Evolutionary conservation across 345 rosid genomes (phyloP).

Genomic region (Arabis alpina): DNA sequence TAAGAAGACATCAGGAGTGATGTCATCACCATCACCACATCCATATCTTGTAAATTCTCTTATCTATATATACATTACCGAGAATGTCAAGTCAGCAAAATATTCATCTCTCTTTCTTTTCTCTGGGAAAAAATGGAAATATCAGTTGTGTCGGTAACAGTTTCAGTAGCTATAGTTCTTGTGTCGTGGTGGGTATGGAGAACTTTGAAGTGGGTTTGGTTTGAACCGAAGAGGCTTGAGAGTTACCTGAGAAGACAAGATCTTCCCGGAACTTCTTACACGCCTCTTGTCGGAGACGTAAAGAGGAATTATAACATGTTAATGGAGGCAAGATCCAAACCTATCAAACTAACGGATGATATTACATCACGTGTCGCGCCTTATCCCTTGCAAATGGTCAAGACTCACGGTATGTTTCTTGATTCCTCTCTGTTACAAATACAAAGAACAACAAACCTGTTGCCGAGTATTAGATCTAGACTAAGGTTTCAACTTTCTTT

Average conservation of each 20-base stretch:
- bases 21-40: not conserved
- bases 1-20: not conserved
- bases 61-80: not conserved
- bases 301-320: constrained; percentile 16
- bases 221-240: constrained; percentile 44
- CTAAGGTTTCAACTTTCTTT: not conserved
- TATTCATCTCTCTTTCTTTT: not conserved
- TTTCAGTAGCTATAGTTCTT: constrained; percentile 2
- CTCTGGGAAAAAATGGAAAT: constrained; percentile 14
- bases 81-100: not conserved
- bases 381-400: constrained; percentile 24
- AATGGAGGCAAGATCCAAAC: constrained; percentile 34
- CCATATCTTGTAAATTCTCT: constrained; percentile 20
- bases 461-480: not conserved
- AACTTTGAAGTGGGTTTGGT: constrained; percentile 38
- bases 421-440: not conserved
- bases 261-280: constrained; percentile 42
- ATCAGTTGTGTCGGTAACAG: not conserved
- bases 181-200: constrained; percentile 38
- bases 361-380: constrained; percentile 35
- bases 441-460: not conserved
- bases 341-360: constrained; percentile 39
- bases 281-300: constrained; percentile 38
- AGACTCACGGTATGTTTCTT: constrained; percentile 34
- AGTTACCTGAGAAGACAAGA: constrained; percentile 40